These are phyloP conservation scores for Umbilicus rupestris DNA, from an alignment of 164 flowering plant species.

Conservation along the genomic window DNA sequence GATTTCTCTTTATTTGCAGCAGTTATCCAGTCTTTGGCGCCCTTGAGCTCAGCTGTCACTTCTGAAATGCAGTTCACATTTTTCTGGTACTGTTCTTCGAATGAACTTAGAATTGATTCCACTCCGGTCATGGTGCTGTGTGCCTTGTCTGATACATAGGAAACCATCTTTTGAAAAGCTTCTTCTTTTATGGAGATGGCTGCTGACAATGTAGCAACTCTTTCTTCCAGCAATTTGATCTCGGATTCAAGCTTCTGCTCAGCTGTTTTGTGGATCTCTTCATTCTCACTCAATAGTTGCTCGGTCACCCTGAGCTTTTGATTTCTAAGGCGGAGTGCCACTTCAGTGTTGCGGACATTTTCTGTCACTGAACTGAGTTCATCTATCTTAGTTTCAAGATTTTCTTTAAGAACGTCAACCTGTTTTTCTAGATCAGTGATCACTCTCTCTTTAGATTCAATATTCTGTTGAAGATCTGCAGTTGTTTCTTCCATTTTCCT, in stretches of 20 bases:
- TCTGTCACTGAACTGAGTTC: constrained; percentile 23
- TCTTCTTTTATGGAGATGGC: constrained; percentile 18
- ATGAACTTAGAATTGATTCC: constrained; percentile 23
- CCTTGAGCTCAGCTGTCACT: constrained; percentile 18
- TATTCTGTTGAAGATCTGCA: constrained; percentile 21
- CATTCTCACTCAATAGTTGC: constrained; percentile 35
- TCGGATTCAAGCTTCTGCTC: constrained; percentile 25
- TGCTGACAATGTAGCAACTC: constrained; percentile 18
- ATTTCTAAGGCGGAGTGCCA: constrained; percentile 37
- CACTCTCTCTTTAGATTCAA: constrained; percentile 23
- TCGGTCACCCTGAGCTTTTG: constrained; percentile 53
- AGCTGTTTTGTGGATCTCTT: constrained; percentile 23
- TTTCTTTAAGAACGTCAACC: constrained; percentile 26
- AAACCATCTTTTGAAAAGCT: constrained; percentile 23
- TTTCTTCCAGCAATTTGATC: constrained; percentile 25
- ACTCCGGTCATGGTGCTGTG: constrained; percentile 21
- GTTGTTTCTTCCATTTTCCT: constrained; percentile 27
- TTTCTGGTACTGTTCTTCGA: constrained; percentile 23
- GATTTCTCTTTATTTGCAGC: constrained; percentile 19
- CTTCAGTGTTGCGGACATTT: constrained; percentile 31
- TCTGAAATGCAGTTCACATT: constrained; percentile 18
- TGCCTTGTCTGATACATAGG: constrained; percentile 25
- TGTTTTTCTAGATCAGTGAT: constrained; percentile 22
- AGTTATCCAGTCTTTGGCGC: constrained; percentile 20
- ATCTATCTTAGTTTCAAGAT: constrained; percentile 33